Evolutionary conservation across 1,284 basidiomycete species (phyloP).

Genomic region (Rhodotorula sp.): DNA sequence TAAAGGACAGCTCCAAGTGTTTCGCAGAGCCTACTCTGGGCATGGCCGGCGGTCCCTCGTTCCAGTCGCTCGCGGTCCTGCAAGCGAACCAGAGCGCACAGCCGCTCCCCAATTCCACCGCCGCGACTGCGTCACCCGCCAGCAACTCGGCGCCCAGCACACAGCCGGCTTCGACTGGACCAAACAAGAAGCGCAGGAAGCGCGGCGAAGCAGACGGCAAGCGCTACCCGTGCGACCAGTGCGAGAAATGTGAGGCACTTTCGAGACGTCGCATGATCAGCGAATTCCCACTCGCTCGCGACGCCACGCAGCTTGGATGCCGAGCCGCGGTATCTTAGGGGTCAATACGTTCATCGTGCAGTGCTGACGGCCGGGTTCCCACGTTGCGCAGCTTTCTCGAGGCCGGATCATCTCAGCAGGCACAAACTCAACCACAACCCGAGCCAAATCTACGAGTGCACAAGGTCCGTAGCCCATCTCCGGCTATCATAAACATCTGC

Average conservation of each 20-base stretch:
- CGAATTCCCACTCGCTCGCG: background rate
- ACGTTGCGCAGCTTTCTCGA: constrained; percentile 34
- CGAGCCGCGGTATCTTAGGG: no score
- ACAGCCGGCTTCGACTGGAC: background rate
- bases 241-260: constrained; percentile 20
- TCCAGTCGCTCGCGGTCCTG: constrained; percentile 5
- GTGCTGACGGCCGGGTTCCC: background rate
- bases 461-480: constrained; percentile 12
- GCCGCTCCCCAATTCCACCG: background rate
- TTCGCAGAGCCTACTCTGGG: background rate
- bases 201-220: constrained; percentile 24
- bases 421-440: constrained; percentile 41
- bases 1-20: background rate
- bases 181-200: constrained; percentile 23
- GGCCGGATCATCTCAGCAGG: constrained; percentile 37
- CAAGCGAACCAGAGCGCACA: background rate
- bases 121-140: background rate
- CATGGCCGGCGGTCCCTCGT: constrained; percentile 1
- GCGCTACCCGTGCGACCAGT: constrained; percentile 30
- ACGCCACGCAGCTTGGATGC: no score
- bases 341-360: background rate
- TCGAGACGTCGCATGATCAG: background rate
- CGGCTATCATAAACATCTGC: no score
- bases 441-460: constrained; percentile 30
- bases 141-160: background rate